These are phyloP conservation scores for Mallotus japonicus DNA, from an alignment of 441 rosid species.

Conservation along the genomic window DNA sequence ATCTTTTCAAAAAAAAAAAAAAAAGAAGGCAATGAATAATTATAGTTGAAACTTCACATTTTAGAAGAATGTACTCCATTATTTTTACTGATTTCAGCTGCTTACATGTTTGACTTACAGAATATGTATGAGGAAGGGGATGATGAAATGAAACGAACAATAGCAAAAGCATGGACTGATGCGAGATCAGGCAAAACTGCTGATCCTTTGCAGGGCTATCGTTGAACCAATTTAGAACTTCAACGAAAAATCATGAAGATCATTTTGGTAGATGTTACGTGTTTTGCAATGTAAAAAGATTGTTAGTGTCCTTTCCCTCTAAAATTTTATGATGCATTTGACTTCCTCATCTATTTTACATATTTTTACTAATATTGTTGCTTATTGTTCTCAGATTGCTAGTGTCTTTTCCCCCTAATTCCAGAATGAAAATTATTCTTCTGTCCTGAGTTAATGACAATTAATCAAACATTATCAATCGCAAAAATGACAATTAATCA, in stretches of 20 bases:
- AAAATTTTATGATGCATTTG: neutral
- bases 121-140: conserved; percentile 96
- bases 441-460: no score
- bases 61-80: no score
- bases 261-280: neutral
- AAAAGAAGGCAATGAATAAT: neutral
- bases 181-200: conserved; percentile 86
- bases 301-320: no score
- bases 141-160: conserved; percentile 86
- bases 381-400: no score
- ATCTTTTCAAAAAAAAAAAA: no score
- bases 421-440: no score
- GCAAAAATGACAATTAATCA: no score
- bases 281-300: neutral
- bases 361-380: neutral
- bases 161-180: conserved; percentile 98
- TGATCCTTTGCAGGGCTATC: conserved; percentile 60
- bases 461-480: no score
- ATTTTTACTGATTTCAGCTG: neutral
- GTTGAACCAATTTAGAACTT: conserved; percentile 16
- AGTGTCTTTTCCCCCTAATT: no score
- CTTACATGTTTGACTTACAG: conserved; percentile 33
- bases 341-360: neutral
- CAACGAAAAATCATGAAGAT: neutral
- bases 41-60: neutral